Percentiles rank a stretch among this genome's conserved stretches.
These are phyloP conservation scores for Phytophthora pluvialis DNA, from an alignment of 352 stramenopile genomes.

Conservation along the genomic window DNA sequence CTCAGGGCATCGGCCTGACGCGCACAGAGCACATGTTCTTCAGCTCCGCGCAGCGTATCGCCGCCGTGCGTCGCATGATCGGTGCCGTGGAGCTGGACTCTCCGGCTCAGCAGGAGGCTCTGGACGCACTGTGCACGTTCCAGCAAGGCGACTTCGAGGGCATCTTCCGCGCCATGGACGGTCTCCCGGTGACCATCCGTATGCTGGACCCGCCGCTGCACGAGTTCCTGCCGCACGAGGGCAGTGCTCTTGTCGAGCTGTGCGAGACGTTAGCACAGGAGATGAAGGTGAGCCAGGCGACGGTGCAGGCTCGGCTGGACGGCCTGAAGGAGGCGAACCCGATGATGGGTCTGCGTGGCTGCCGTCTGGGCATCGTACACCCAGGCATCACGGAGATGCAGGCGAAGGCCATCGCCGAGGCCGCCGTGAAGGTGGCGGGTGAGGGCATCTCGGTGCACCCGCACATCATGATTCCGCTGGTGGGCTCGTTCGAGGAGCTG, in stretches of 20 bases:
- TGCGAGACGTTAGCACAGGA: slow-evolving; percentile 27
- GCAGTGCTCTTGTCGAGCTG: slow-evolving; percentile 28
- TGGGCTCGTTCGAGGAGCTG: slow-evolving; percentile 34
- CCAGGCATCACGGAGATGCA: slow-evolving; percentile 37
- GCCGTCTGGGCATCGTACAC: slow-evolving; percentile 35
- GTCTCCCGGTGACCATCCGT: slow-evolving; percentile 31
- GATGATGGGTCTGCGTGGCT: slow-evolving; percentile 39
- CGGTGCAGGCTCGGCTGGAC: slow-evolving; percentile 26
- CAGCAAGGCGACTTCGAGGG: slow-evolving; percentile 34
- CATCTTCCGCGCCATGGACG: slow-evolving; percentile 34
- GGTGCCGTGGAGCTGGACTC: slow-evolving; percentile 35
- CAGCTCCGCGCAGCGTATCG: slow-evolving; percentile 26
- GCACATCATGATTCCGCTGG: slow-evolving; percentile 32
- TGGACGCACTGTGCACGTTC: slow-evolving; percentile 28
- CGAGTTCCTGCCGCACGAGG: slow-evolving; percentile 34
- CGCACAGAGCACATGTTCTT: slow-evolving; percentile 39
- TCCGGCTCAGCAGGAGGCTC: slow-evolving; percentile 28
- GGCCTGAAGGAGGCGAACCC: slow-evolving; percentile 37
- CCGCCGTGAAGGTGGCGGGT: slow-evolving; percentile 19
- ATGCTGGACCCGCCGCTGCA: slow-evolving; percentile 30
- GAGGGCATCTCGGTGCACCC: slow-evolving; percentile 33
- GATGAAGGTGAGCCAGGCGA: slow-evolving; percentile 29
- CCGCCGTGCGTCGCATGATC: slow-evolving; percentile 31
- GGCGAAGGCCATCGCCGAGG: slow-evolving; percentile 36
- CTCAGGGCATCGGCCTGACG: slow-evolving; percentile 32